A percentile compares a stretch with the other conserved stretches of the same genome.
phyloP scores from a whole-genome alignment of 495 filamentous ascomycete genomes.

The Penicillium mononematosum region DNA sequence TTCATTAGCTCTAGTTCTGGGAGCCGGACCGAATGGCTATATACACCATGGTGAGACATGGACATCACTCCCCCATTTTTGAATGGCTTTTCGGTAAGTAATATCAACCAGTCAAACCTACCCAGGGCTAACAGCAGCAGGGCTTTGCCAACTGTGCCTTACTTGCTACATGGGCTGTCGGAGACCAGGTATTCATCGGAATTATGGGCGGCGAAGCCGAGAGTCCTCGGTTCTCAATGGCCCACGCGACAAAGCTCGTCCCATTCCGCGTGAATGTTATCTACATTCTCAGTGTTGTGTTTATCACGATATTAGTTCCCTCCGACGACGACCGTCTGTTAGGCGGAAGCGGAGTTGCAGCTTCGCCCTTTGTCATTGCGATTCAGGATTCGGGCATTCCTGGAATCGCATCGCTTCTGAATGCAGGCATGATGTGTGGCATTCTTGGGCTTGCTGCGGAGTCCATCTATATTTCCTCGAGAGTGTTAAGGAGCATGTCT shows the following conservation, averaged over 20 bases:
- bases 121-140: no score
- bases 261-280: conserved; percentile 32
- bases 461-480: conserved; percentile 29
- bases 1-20: conserved; percentile 26
- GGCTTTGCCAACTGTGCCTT: conserved; percentile 29
- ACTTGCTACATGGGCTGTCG: conserved; percentile 32
- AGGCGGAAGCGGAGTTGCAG: conserved; percentile 24
- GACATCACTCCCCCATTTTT: conserved; percentile 22
- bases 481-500: conserved; percentile 32
- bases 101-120: no score
- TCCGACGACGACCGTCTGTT: conserved; percentile 24
- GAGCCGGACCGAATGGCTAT: conserved; percentile 29
- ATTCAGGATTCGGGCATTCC: conserved; percentile 28
- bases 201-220: conserved; percentile 28
- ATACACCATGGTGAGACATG: conserved; percentile 32
- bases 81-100: conserved; percentile 24
- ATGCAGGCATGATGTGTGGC: conserved; percentile 32
- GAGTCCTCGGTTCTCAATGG: conserved; percentile 30
- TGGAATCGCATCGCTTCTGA: conserved; percentile 29
- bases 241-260: conserved; percentile 30
- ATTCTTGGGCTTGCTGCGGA: conserved; percentile 32
- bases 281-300: conserved; percentile 28
- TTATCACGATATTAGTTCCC: conserved; percentile 32
- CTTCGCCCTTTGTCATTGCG: conserved; percentile 38
- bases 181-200: conserved; percentile 29